Evolutionary conservation across 2,329 filamentous ascomycete genomes (phyloP).

Genomic region (Monosporascus sp.): DNA sequence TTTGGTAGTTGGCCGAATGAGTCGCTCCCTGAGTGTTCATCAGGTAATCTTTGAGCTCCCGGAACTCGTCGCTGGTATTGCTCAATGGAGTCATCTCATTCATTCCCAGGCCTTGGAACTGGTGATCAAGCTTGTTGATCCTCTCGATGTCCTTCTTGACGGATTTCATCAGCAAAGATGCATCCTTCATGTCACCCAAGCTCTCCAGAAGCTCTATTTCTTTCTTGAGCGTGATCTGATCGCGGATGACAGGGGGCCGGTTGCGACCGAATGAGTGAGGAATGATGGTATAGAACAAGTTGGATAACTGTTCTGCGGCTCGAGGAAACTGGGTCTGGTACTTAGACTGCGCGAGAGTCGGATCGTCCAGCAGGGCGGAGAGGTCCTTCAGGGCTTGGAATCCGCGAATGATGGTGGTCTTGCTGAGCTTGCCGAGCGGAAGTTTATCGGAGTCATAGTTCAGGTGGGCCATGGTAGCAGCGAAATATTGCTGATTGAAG

Average conservation of each 20-base stretch:
- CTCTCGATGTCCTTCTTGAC: conserved; percentile 45
- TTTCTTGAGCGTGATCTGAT: conserved; percentile 55
- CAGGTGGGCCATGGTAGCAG: conserved; percentile 57
- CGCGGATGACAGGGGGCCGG: conserved; percentile 62
- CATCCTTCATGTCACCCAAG: conserved; percentile 79
- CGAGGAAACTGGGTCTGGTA: conserved; percentile 32
- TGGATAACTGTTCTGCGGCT: conserved; percentile 62
- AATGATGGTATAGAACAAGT: conserved; percentile 75
- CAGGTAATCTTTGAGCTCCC: conserved; percentile 62
- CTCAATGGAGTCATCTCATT: conserved; percentile 71
- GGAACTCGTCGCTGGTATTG: conserved; percentile 55
- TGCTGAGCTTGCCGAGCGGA: conserved; percentile 79
- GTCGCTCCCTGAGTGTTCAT: conserved; percentile 60
- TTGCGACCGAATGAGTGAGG: conserved; percentile 71
- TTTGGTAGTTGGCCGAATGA: conserved; percentile 54
- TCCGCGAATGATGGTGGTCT: conserved; percentile 67
- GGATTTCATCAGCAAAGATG: conserved; percentile 69
- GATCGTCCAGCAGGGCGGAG: conserved; percentile 57
- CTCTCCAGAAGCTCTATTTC: conserved; percentile 78
- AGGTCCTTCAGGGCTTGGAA: conserved; percentile 75
- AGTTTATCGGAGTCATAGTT: conserved; percentile 74
- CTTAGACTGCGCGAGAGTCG: conserved; percentile 36
- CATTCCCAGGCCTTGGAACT: conserved; percentile 66
- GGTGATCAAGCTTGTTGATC: conserved; percentile 64
- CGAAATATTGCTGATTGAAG: conserved; percentile 72